A percentile compares a stretch with the other conserved stretches of the same genome.
Evolutionary conservation across 177 flowering plant species (phyloP).

Genomic region (Tripterygium wilfordii): DNA sequence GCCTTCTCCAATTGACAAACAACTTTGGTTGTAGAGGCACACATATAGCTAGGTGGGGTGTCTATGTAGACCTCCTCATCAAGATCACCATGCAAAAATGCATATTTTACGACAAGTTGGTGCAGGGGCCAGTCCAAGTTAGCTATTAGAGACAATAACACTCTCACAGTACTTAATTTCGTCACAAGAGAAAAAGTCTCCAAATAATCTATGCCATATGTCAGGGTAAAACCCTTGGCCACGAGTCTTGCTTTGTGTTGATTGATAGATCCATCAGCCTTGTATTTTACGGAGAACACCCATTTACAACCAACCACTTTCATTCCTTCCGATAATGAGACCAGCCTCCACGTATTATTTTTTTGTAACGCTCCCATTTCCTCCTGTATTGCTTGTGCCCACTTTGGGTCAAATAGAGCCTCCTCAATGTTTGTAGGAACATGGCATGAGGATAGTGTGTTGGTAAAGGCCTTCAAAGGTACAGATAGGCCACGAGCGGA

Average conservation of each 20-base stretch:
- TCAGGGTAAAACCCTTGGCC: too few species aligned
- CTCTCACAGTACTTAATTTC: background rate
- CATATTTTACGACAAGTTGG: conserved; percentile 5
- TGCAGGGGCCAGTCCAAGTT: background rate
- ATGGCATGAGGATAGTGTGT: too few species aligned
- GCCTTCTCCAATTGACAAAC: background rate
- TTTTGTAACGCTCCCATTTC: background rate
- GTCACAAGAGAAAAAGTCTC: conserved; percentile 1
- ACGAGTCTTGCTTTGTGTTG: conserved; percentile 2
- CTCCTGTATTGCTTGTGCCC: too few species aligned
- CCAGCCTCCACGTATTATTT: background rate
- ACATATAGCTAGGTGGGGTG: too few species aligned
- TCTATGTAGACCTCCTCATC: too few species aligned
- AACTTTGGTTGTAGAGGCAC: too few species aligned
- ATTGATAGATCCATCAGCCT: conserved; percentile 2
- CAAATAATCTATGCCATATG: conserved; percentile 1
- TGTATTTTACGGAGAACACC: conserved; percentile 1
- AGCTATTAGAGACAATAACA: background rate
- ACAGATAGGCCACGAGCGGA: too few species aligned
- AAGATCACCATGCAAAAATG: too few species aligned
- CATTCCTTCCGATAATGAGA: background rate
- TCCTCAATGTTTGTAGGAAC: too few species aligned
- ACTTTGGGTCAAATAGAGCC: too few species aligned
- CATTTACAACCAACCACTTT: conserved; percentile 1
- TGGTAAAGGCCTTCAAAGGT: too few species aligned